Base-by-base conservation (phyloP, 805 yeast species). In the Barnettozyma botsteinii region DNA sequence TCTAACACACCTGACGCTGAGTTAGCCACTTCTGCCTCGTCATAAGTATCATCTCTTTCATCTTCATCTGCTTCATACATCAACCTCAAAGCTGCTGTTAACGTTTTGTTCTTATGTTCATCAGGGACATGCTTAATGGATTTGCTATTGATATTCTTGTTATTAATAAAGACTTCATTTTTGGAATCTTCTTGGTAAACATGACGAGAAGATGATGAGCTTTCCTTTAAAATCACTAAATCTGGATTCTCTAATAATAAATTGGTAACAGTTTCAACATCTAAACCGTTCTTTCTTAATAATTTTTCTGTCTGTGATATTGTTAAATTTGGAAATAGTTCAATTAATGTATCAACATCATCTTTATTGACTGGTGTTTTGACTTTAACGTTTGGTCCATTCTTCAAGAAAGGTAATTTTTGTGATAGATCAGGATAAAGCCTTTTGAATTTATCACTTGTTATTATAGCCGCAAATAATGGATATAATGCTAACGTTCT, bases 1-100 rank as follows among this genome's bases (percentile, higher is more conserved):
- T 42, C 50, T 11, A 34, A 32, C 30, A 35, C 41, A 19, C 27
- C 31, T 6, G 59, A 42, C 6, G 51, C 52, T 13, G 31, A 35
- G 4, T 60, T 49, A 12, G 56, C 57, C 20, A 47, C 57, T 38
- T 64, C 69, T 1, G 69, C 68, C 31, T 77, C 86, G 42, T 72
- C 77, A 53, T 80, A 75, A 0, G 89, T 80, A 49, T 85, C 95
- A 55, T 86, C 96, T 3, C 82, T 79, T 51, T 86, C 95, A 57
- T 85, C 95, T 48, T 86, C 95, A 52, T 85, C 91, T 7, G 77
- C 70, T 32, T 81, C 82, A 49, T 83, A 81, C 45, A 85, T 62
- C 46, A 83, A 57, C 31, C 77, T 64, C 46, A 84, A 59, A 1
- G 89, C 88, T 18, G 77, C 71, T 0, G 71, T 62, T 31, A 83